Conservation (phyloP, 441 rosid genomes). For the Capsella rubella region DNA sequence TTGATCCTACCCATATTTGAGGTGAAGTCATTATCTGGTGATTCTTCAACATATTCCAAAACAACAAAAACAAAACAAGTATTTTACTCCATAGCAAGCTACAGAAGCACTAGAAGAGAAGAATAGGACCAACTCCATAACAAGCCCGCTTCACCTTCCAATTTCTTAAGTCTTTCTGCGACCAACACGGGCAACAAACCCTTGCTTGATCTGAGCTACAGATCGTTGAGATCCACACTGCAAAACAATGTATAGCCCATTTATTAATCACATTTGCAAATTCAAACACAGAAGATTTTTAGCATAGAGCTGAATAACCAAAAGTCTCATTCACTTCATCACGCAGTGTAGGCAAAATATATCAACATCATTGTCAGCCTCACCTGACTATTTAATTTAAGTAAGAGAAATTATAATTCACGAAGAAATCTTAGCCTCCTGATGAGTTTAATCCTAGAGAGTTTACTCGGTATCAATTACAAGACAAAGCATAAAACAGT, state of each 20-base stretch:
- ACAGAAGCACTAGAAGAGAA: slow-evolving; percentile 5
- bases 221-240: slow-evolving; percentile 98
- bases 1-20: slow-evolving; percentile 16
- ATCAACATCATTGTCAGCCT: slow-evolving; percentile 1
- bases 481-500: neutral
- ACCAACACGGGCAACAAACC: slow-evolving; percentile 87
- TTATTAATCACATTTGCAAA: slow-evolving; percentile 11
- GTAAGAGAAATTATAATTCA: neutral
- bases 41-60: slow-evolving; percentile 26
- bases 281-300: slow-evolving; percentile 1
- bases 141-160: slow-evolving; percentile 32
- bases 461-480: neutral
- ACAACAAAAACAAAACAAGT: slow-evolving; percentile 12
- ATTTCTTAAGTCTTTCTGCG: slow-evolving; percentile 68
- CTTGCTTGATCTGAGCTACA: slow-evolving; percentile 84
- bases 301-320: neutral
- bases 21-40: neutral
- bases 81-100: slow-evolving; percentile 30
- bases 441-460: neutral
- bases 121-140: slow-evolving; percentile 13
- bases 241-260: slow-evolving; percentile 26
- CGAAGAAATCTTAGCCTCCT: neutral
- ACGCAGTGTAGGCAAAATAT: neutral
- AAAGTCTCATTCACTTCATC: slow-evolving; percentile 7
- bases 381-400: neutral